Evolutionary conservation across 106 monocot genomes (phyloP), one percentile per base, ranked within the genome.

Genomic region (Vanilla planifolia): DNA sequence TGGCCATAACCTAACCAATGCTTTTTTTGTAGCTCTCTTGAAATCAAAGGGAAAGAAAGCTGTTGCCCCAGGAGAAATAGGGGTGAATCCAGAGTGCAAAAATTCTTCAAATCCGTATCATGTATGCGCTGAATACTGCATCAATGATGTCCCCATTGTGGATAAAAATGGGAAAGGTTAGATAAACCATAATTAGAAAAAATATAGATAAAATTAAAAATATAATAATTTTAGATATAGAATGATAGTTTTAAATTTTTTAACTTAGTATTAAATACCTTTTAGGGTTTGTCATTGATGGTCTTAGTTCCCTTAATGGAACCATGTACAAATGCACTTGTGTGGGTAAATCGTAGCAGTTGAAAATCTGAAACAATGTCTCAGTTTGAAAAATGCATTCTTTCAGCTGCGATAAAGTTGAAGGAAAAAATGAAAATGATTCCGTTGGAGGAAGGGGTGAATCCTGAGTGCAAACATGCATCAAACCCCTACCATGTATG

Each of bases 401-500:
- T 26, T 26, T 50, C 50, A 50, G 50, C 50, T 50, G 3, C 1
- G 24, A 24, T 25, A 26, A 50, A 30, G 14, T 53, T 35, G 9
- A 57, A 34, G 35, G 20, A 57, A 20, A 16, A 34, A 21, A 20
- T 34, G 0, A 33, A 0, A 57, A 28, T 29, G 28, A 19, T 35
- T 35, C 33, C 57, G 4, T 33, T 9, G 19, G 33, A 35, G 35
- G 41, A 51, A 64, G 63, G 29, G 45, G 72, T 68, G 19, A 62
- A 72, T 47, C 63, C 72, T 3, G 66, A 58, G 24, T 78, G 78
- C 58, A 34, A 44, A 11, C 57, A 63, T 64, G 67, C 73, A 19
- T 51, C 57, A 47, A 78, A 78, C 26, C 77, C 77, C 4, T 67
- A 45, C 33, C 77, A 77, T 63, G 48, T 62, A 27, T 73, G 72